These are phyloP conservation scores for Ustilago shanxiensis DNA, from an alignment of 1,284 basidiomycete genomes.

Conservation along the genomic window DNA sequence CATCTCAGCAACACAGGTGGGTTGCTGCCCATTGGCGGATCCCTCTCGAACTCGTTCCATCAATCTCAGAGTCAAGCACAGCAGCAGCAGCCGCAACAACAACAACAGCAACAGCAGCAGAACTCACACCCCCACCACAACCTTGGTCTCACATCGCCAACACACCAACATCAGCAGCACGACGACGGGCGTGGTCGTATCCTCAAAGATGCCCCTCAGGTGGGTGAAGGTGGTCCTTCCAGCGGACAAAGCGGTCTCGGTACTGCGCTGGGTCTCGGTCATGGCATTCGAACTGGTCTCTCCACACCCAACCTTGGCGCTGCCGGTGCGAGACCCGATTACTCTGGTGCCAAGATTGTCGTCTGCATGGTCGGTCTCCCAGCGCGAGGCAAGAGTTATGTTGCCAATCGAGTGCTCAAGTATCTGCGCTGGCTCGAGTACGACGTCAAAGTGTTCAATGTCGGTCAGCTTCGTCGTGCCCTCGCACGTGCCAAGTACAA, in stretches of 20 bases:
- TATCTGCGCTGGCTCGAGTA: conserved; percentile 88
- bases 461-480: conserved; percentile 91
- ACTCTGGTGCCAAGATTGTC: conserved; percentile 97
- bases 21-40: conserved; percentile 38
- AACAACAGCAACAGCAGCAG: conserved; percentile 29
- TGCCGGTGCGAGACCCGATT: conserved; percentile 92
- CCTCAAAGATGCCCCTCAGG: conserved; percentile 48
- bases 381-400: conserved; percentile 68
- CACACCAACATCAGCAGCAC: conserved; percentile 14
- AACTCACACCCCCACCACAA: conserved; percentile 18
- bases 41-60: conserved; percentile 48
- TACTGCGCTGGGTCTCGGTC: conserved; percentile 46
- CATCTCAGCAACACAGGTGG: conserved; percentile 11
- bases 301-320: conserved; percentile 59
- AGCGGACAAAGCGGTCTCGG: conserved; percentile 39
- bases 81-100: conserved; percentile 20
- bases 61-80: conserved; percentile 30
- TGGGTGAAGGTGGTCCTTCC: conserved; percentile 50
- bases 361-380: conserved; percentile 85
- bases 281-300: conserved; percentile 43
- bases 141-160: conserved; percentile 13
- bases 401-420: conserved; percentile 69
- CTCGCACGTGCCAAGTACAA: conserved; percentile 79
- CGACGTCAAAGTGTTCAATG: conserved; percentile 98
- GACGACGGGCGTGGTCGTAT: conserved; percentile 39